A percentile compares a stretch with the other conserved stretches of the same genome.
Conservation (phyloP, 2,329 filamentous ascomycete genomes). For the Onygena corvina region DNA sequence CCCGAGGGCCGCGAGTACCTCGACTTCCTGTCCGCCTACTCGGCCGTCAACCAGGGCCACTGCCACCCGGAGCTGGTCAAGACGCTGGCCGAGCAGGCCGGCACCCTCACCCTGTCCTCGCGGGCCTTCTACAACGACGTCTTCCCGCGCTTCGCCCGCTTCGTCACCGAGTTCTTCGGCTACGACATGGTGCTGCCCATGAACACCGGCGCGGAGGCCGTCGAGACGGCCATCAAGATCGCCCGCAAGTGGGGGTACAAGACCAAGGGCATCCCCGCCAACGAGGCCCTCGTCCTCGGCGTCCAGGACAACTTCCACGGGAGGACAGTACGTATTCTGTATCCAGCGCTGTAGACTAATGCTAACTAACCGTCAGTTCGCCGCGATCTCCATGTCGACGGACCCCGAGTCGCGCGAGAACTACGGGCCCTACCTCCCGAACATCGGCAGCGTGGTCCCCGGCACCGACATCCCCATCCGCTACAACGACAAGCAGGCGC, state of each 20-base stretch:
- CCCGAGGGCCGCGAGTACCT: conserved; percentile 91
- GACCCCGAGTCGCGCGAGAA: conserved; percentile 93
- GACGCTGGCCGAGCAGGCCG: conserved; percentile 77
- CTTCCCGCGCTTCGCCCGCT: conserved; percentile 89
- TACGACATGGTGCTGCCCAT: conserved; percentile 98
- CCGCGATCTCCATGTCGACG: conserved; percentile 86
- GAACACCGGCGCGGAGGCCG: conserved; percentile 94
- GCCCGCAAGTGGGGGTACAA: conserved; percentile 98
- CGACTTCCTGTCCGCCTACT: conserved; percentile 96
- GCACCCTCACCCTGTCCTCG: conserved; percentile 79
- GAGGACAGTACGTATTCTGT: conserved; percentile 56
- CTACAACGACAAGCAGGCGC: conserved; percentile 73
- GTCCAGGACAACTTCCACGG: conserved; percentile 93
- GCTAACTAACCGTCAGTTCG: conserved; percentile 53
- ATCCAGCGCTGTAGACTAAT: neutral
- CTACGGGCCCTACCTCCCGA: conserved; percentile 91
- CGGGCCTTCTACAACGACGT: conserved; percentile 98
- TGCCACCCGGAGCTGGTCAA: conserved; percentile 94
- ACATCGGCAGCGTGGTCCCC: conserved; percentile 66
- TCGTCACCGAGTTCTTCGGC: conserved; percentile 75
- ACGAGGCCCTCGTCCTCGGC: conserved; percentile 72
- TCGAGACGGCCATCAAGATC: conserved; percentile 92
- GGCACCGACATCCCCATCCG: conserved; percentile 64
- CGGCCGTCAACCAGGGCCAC: conserved; percentile 94
- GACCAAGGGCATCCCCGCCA: conserved; percentile 74